Conservation (phyloP, 2,329 filamentous ascomycete genomes). For the Coniochaeta sp. region DNA sequence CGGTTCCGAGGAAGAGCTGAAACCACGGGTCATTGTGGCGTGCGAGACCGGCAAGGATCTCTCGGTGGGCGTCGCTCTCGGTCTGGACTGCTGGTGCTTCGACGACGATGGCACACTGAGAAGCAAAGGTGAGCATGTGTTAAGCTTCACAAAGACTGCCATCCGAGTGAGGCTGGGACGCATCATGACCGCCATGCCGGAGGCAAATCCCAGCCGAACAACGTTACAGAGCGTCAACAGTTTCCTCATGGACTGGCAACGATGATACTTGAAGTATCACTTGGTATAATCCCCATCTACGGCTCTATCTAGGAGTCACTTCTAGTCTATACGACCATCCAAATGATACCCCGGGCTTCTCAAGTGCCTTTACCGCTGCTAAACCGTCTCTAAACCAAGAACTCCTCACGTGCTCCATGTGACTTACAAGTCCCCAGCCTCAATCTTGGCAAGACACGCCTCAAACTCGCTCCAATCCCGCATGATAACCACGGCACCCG, state of each 20-base stretch:
- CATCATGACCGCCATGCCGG: constrained; percentile 71
- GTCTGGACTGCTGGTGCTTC: constrained; percentile 67
- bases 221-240: constrained; percentile 90
- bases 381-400: not conserved
- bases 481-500: constrained; percentile 58
- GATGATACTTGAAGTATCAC: constrained; percentile 13
- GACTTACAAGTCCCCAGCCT: constrained; percentile 24
- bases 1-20: not conserved
- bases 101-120: constrained; percentile 49
- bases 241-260: constrained; percentile 63
- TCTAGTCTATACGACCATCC: not conserved
- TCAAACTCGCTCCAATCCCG: constrained; percentile 51
- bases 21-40: constrained; percentile 45
- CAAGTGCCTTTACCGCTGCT: not conserved
- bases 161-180: constrained; percentile 74
- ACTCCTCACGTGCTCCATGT: not conserved
- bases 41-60: constrained; percentile 77
- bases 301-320: not conserved
- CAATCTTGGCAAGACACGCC: constrained; percentile 34
- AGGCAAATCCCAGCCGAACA: constrained; percentile 74
- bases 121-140: constrained; percentile 9
- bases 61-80: constrained; percentile 69
- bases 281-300: not conserved
- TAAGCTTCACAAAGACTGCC: constrained; percentile 59
- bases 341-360: constrained; percentile 3